Evolutionary conservation across 306 rosid species (phyloP).

Genomic region (Ammopiptanthus mongolicus): DNA sequence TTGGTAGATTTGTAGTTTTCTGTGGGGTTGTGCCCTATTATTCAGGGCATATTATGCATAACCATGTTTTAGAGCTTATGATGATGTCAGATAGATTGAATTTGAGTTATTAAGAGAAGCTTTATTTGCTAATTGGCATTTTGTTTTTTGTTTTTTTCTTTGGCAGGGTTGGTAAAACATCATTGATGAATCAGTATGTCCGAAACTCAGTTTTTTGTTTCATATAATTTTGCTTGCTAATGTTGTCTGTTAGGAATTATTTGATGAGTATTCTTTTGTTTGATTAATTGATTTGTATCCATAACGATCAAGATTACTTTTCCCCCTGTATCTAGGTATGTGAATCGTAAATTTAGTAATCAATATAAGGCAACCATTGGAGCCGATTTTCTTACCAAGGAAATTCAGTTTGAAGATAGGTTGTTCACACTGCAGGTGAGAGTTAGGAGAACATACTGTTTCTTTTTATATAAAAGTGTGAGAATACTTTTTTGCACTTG

Average conservation of each 20-base stretch:
- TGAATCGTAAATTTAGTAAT: slow-evolving; percentile 96
- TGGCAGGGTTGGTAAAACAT: slow-evolving; percentile 97
- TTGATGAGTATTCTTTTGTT: neutral
- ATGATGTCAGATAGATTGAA: neutral
- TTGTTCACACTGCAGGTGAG: slow-evolving; percentile 95
- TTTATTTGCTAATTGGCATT: slow-evolving; percentile 17
- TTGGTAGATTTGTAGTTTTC: slow-evolving; percentile 1
- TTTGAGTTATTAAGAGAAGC: slow-evolving; percentile 3
- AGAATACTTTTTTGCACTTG: neutral
- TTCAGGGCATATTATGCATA: neutral
- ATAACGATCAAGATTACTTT: neutral
- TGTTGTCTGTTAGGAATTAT: neutral
- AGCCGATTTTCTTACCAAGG: slow-evolving; percentile 98
- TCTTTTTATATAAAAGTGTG: neutral
- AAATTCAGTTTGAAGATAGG: slow-evolving; percentile 97
- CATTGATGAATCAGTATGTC: slow-evolving; percentile 91
- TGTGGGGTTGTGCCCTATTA: neutral
- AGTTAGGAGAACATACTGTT: neutral
- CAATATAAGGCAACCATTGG: slow-evolving; percentile 99
- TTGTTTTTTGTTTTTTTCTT: slow-evolving; percentile 17
- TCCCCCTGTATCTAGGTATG: slow-evolving; percentile 55
- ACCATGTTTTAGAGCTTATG: neutral
- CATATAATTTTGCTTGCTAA: neutral
- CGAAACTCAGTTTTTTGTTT: slow-evolving; percentile 22
- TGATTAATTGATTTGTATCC: slow-evolving; percentile 3